Conservation (phyloP, 1,284 basidiomycete species). For the Boletus albobrunnescens region DNA sequence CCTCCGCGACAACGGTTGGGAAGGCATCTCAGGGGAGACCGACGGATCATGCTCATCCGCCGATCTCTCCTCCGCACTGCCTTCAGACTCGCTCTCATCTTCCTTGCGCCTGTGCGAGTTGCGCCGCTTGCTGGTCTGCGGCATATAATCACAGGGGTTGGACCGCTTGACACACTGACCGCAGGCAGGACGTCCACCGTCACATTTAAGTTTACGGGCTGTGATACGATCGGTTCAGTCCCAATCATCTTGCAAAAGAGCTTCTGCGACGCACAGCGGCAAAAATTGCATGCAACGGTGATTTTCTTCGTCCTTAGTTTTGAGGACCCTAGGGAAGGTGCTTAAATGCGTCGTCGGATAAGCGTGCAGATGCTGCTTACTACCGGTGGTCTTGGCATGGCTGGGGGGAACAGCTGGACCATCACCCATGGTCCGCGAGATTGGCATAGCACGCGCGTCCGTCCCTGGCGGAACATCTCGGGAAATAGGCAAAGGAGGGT, state of each 20-base stretch:
- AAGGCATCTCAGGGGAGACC: conserved; percentile 57
- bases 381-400: conserved; percentile 32
- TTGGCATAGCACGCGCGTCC: conserved; percentile 40
- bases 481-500: conserved; percentile 45
- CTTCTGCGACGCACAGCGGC: conserved; percentile 59
- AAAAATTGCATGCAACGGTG: conserved; percentile 81
- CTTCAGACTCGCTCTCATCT: conserved; percentile 63
- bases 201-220: conserved; percentile 82
- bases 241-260: conserved; percentile 12
- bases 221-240: conserved; percentile 25
- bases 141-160: conserved; percentile 73
- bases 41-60: conserved; percentile 59
- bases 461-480: conserved; percentile 43
- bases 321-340: conserved; percentile 33
- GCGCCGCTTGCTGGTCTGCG: conserved; percentile 64
- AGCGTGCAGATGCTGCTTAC: conserved; percentile 19
- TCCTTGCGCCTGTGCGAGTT: conserved; percentile 54
- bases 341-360: conserved; percentile 5
- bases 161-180: conserved; percentile 72
- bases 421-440: conserved; percentile 40
- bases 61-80: conserved; percentile 56
- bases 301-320: conserved; percentile 73
- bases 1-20: conserved; percentile 55
- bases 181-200: conserved; percentile 75
- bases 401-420: conserved; percentile 21